These are phyloP conservation scores for Vigna reflexopilosa DNA, from an alignment of 306 rosid genomes.

Conservation along the genomic window DNA sequence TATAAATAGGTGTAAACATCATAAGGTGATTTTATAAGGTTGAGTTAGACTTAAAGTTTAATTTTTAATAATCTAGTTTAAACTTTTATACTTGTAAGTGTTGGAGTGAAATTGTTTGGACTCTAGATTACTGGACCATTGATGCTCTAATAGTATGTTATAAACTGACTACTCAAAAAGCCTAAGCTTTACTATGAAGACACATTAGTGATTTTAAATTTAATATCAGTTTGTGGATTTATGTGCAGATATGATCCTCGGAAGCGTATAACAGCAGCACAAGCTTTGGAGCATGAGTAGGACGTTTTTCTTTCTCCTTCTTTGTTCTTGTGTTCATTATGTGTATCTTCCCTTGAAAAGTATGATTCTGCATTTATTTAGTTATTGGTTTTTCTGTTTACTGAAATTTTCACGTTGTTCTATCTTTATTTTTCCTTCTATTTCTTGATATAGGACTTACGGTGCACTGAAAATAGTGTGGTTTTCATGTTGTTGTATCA, in stretches of 20 bases:
- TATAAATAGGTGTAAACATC: too few species aligned
- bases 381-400: neutral
- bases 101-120: neutral
- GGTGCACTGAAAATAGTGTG: constrained; percentile 8
- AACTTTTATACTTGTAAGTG: neutral
- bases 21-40: too few species aligned
- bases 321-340: neutral
- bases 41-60: too few species aligned
- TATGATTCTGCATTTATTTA: neutral
- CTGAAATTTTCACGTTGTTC: neutral
- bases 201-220: neutral
- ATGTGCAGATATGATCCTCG: constrained; percentile 89
- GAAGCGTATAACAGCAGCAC: constrained; percentile 78
- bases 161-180: neutral
- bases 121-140: neutral
- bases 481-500: neutral
- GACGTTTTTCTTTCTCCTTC: constrained; percentile 19
- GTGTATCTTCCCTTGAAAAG: constrained; percentile 13
- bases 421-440: neutral
- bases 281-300: constrained; percentile 90
- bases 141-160: neutral
- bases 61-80: neutral
- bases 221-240: constrained; percentile 6
- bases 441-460: neutral
- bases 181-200: neutral